Base-by-base conservation (phyloP, 192 early-diverging fungal species). In the Umbelopsis ramanniana region DNA sequence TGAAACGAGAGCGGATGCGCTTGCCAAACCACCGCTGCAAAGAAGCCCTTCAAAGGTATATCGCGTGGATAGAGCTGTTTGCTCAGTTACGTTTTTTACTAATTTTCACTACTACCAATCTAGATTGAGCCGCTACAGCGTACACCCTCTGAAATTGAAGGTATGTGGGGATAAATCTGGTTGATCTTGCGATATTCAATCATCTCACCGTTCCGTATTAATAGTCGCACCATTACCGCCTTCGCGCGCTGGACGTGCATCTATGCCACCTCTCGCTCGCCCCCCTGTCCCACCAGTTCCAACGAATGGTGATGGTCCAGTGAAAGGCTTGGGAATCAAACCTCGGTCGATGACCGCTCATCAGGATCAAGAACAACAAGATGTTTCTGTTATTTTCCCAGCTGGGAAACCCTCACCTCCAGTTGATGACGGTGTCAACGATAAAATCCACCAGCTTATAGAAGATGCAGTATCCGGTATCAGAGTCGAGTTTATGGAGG, bases 311-410 rank as follows among this genome's bases (percentile, higher is more conserved):
- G 57, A 63, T 17, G 26, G 19, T 0, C 57, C 24, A 3, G 33
- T 63, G 57, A 63, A 37, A n/a, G 57, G 57, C 17, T 63, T 63
- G n/a, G 33, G 57, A 29, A 35, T 63, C 17, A 11, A 14, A 29
- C 12, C 26, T 29, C 26, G 57, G 17, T 12, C 57, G 7, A 6
- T 29, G 2, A 17, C 11, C 33, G 6, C 6, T 11, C 29, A 14
- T 3, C 26, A 63, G 57, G 57, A 63, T 24, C 53, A 54, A 9
- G 53, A 54, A 12, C 40, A 43, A 1, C 48, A 17, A 21, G 48
- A 48, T 12, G 15, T 48, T 48, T n/a, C 48, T 15, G 33, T 29
- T 14, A n/a, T 17, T 37, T 33, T 33, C 11, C 33, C 57, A 7
- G 33, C 26, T 35, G 11, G 48, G n/a, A 63, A 19, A 37, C 57